Evolutionary conservation across 345 rosid species (phyloP).

Genomic region (Salix dunnii): DNA sequence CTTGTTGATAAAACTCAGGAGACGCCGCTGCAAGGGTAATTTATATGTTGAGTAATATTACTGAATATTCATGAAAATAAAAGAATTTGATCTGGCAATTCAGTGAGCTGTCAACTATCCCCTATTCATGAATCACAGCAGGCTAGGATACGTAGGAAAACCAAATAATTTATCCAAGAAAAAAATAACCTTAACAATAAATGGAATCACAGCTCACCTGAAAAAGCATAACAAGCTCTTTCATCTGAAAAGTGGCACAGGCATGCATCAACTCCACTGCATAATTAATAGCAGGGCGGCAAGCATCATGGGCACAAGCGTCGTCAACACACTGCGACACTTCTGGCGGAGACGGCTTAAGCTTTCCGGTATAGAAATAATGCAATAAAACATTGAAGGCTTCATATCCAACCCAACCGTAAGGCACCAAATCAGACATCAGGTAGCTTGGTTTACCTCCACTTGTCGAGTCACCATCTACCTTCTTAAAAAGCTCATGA

Average conservation of each 20-base stretch:
- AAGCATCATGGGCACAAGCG: conserved; percentile 38
- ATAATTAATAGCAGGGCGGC: conserved; percentile 42
- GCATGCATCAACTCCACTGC: conserved; percentile 44
- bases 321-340: conserved; percentile 47
- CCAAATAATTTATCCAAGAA: not conserved
- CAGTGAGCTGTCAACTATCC: not conserved
- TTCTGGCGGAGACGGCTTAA: conserved; percentile 25
- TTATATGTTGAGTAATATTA: not conserved
- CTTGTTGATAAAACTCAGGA: conserved; percentile 32
- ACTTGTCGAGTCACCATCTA: conserved; percentile 1
- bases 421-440: conserved; percentile 25
- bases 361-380: conserved; percentile 45
- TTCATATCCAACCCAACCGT: conserved; percentile 41
- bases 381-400: conserved; percentile 35
- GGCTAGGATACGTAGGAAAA: not conserved
- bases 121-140: not conserved
- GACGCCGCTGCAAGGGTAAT: conserved; percentile 37
- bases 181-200: not conserved
- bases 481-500: conserved; percentile 18
- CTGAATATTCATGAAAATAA: not conserved
- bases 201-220: conserved; percentile 33
- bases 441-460: conserved; percentile 32
- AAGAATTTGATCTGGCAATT: not conserved
- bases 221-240: conserved; percentile 37
- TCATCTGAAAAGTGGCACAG: conserved; percentile 38